Base-by-base conservation (phyloP, 108 stramenopile genomes). In the Aureococcus anophagefferens region DNA sequence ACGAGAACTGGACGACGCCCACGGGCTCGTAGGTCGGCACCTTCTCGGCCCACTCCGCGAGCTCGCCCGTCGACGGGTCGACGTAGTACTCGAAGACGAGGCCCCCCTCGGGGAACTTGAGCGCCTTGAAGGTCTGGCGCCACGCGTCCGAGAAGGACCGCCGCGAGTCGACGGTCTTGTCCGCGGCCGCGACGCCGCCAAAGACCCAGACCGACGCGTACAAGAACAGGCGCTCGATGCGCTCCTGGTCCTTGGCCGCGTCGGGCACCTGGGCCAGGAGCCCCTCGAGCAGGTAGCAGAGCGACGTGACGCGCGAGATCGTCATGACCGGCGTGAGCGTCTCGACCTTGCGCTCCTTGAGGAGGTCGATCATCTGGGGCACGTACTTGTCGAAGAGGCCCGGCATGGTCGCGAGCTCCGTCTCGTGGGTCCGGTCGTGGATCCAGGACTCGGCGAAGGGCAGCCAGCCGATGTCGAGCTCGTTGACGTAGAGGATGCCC, bases 181-280 rank as follows among this genome's bases (percentile, higher is more conserved):
- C 70, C n/a, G 66, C 76, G 15, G 51, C 65, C 28, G 79, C 35
- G 4, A 66, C n/a, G 31, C 80, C 76, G 4, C 82, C 86, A 33
- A 84, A 81, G 62, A 76, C 82, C 86, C 86, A 86, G 44, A 86
- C 72, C 0, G 78, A 68, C 32, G 79, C 78, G 62, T 81, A 86
- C 9, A 80, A 79, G 65, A 86, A 86, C 29, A 79, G 63, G 30
- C 59, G 32, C 65, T 81, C 81, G 21, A 81, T 62, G 28, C 28
- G 33, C 21, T 33, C 64, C 65, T 9, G 21, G 63, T 34, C 45
- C 63, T 71, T 71, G 63, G 65, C 64, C 5, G 72, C 46, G 65
- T 67, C 72, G 35, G 46, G 45, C 33, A 71, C 63, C 14, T 30
- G 30, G 0, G 46, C 51, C 18, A 84, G 77, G 4, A 80, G 69